These are phyloP conservation scores for Aspergillus versicolor DNA, from an alignment of 2,329 filamentous ascomycete species.

Conservation along the genomic window DNA sequence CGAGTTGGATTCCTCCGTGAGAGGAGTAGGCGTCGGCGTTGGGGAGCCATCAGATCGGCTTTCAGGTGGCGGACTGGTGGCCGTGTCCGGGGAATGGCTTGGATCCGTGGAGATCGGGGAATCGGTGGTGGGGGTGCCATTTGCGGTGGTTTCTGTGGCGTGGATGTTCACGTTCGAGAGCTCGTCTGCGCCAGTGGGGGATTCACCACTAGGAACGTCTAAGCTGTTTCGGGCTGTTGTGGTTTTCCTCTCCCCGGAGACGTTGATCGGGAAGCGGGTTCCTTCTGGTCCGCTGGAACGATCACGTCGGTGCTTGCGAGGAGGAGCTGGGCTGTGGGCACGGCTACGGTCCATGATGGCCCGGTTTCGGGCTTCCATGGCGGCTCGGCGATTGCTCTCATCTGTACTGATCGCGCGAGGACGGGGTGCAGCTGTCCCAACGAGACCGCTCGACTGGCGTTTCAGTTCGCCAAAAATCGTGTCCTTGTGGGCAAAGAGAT, in stretches of 20 bases:
- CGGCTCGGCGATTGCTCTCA: conserved; percentile 88
- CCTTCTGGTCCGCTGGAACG: conserved; percentile 71
- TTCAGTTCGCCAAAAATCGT: conserved; percentile 95
- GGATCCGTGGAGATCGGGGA: conserved; percentile 26
- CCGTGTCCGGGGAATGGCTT: conserved; percentile 27
- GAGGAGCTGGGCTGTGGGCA: conserved; percentile 64
- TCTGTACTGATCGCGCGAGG: conserved; percentile 90
- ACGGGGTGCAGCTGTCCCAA: conserved; percentile 55
- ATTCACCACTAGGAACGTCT: conserved; percentile 69
- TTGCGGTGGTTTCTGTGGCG: conserved; percentile 35
- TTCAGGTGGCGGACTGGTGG: conserved; percentile 31
- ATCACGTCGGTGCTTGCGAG: conserved; percentile 69
- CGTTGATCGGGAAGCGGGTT: conserved; percentile 81
- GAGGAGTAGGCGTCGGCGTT: conserved; percentile 32
- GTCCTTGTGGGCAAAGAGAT: conserved; percentile 91
- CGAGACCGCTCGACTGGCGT: conserved; percentile 57
- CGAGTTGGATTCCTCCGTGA: conserved; percentile 42
- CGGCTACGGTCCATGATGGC: conserved; percentile 72
- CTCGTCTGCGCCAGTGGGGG: conserved; percentile 39
- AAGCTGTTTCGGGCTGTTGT: conserved; percentile 64
- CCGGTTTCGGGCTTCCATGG: conserved; percentile 90
- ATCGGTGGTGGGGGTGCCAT: conserved; percentile 40
- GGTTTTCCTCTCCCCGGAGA: conserved; percentile 55
- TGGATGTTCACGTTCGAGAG: conserved; percentile 26
- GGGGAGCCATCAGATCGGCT: conserved; percentile 35